Evolutionary conservation across 139 green algal species (phyloP).

Genomic region (Chlamydomonas eustigma): DNA sequence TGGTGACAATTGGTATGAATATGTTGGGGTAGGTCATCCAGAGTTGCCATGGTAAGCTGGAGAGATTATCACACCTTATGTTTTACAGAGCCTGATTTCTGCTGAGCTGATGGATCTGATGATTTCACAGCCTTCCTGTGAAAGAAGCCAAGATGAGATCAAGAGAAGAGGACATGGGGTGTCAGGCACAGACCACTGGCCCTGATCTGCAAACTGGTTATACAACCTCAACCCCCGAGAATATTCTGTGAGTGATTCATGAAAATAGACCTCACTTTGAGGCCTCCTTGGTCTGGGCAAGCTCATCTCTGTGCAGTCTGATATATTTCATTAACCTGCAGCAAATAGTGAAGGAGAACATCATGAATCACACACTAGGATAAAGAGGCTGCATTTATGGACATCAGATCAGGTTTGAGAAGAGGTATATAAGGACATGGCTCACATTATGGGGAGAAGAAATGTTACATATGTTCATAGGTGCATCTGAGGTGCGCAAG

Average conservation of each 20-base stretch:
- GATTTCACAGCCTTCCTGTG: no score
- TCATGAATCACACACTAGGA: not conserved
- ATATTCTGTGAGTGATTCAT: not conserved
- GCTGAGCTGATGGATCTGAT: no score
- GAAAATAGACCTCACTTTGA: slow-evolving; percentile 1
- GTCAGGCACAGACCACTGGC: not conserved
- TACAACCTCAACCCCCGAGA: not conserved
- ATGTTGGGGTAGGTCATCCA: no score
- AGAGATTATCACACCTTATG: no score
- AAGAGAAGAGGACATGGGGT: not conserved
- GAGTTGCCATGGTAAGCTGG: no score
- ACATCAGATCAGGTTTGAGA: no score
- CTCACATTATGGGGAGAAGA: no score
- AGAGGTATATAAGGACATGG: no score
- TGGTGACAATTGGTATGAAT: not conserved
- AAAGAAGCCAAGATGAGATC: not conserved
- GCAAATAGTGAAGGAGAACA: not conserved
- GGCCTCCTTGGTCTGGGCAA: not conserved
- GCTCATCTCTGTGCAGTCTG: not conserved
- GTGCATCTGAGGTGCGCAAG: not conserved
- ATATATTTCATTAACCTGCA: not conserved
- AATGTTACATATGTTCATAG: not conserved
- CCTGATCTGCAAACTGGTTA: not conserved
- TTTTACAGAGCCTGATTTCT: no score
- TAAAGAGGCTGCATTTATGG: not conserved